A percentile compares a stretch with the other conserved stretches of the same genome.
Conservation (phyloP, 23 red algal genomes). For the Cyanidiococcus yangmingshanensis region DNA sequence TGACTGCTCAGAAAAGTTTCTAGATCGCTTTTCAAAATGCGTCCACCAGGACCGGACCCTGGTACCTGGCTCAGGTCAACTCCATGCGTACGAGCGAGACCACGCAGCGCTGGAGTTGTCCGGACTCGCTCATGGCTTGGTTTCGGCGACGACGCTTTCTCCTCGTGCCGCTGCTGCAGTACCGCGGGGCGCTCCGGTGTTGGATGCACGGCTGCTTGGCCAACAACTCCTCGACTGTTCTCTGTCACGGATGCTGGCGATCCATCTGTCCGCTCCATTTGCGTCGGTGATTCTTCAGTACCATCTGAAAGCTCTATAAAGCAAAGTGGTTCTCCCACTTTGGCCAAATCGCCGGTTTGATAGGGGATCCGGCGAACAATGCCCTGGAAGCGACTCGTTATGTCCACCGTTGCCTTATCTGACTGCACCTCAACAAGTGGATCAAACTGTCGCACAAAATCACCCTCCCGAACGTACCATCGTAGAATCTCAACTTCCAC, state of each 20-base stretch:
- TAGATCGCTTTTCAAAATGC: constrained; percentile 23
- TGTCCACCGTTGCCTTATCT: constrained; percentile 48
- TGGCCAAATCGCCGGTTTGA: constrained; percentile 27
- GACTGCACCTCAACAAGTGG: constrained; percentile 33
- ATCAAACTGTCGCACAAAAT: constrained; percentile 36
- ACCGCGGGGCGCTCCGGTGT: not conserved
- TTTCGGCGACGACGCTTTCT: not conserved
- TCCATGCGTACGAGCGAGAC: not conserved
- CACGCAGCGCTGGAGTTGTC: constrained; percentile 28
- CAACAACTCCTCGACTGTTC: too few species aligned
- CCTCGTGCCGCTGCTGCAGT: not conserved
- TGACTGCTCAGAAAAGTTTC: not conserved
- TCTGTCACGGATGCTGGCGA: not conserved
- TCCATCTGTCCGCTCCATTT: not conserved
- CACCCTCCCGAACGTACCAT: constrained; percentile 35
- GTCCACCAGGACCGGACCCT: constrained; percentile 19
- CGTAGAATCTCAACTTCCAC: constrained; percentile 32
- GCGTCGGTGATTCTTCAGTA: not conserved
- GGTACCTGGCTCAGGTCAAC: constrained; percentile 20
- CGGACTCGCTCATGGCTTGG: not conserved
- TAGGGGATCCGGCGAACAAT: constrained; percentile 13
- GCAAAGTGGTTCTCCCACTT: constrained; percentile 33
- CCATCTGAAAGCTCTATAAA: constrained; percentile 7
- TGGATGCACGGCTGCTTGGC: not conserved
- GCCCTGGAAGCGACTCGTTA: constrained; percentile 33